These are phyloP conservation scores for Rhamnella rubrinervis DNA, from an alignment of 331 rosid genomes.

Conservation along the genomic window DNA sequence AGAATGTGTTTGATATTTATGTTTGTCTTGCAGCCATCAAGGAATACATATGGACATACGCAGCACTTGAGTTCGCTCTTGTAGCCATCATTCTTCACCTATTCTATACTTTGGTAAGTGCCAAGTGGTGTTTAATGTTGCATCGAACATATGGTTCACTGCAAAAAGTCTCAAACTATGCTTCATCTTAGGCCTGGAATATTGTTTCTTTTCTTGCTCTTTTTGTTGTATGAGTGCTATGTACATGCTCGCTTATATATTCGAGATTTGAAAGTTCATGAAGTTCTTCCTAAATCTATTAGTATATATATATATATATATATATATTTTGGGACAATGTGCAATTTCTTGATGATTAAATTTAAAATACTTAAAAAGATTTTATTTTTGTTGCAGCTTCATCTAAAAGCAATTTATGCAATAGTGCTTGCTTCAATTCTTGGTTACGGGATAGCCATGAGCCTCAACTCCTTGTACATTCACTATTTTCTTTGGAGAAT, in stretches of 20 bases:
- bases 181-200: not conserved
- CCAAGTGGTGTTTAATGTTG: conserved; percentile 4
- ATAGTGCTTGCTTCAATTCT: conserved; percentile 67
- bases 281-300: too few species aligned
- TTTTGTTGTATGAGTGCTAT: too few species aligned
- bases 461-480: conserved; percentile 60
- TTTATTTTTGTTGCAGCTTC: conserved; percentile 57
- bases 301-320: too few species aligned
- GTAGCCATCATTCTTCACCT: conserved; percentile 77
- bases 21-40: conserved; percentile 67
- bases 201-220: too few species aligned
- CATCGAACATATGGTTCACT: not conserved
- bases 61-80: conserved; percentile 95
- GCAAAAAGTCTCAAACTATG: not conserved
- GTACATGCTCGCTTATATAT: too few species aligned
- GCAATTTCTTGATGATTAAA: too few species aligned
- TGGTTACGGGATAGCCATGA: conserved; percentile 83
- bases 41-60: conserved; percentile 95
- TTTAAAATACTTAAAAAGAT: not conserved
- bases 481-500: conserved; percentile 69
- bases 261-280: too few species aligned
- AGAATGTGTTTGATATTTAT: conserved; percentile 16
- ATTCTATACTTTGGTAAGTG: conserved; percentile 69
- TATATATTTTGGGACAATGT: too few species aligned
- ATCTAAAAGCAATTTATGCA: conserved; percentile 64